A percentile compares a stretch with the other conserved stretches of the same genome.
Evolutionary conservation across 129 eudicot species (phyloP).

Genomic region (Chrysanthemum seticuspe): DNA sequence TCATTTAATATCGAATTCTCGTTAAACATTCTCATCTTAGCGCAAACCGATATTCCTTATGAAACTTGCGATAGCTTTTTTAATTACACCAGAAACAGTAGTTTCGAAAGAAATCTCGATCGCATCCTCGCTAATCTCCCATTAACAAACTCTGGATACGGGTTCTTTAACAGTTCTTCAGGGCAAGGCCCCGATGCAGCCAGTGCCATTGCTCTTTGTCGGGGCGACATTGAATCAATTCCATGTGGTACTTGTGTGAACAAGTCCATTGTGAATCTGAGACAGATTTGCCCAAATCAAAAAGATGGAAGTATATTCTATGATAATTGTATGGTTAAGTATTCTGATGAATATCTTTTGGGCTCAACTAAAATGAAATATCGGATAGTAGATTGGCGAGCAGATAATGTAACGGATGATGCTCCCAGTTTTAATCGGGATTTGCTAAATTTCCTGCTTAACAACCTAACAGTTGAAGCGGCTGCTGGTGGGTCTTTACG

Average conservation of each 20-base stretch:
- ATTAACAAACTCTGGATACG: background rate
- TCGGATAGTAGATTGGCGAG: background rate
- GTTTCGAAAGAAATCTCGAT: background rate
- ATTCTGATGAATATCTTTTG: background rate
- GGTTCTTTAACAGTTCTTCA: background rate
- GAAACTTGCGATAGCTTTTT: background rate
- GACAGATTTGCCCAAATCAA: background rate
- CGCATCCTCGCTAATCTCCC: background rate
- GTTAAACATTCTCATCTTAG: background rate
- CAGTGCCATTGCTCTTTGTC: background rate
- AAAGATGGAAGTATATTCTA: background rate
- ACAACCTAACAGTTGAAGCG: background rate
- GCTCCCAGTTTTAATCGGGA: background rate
- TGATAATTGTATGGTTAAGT: background rate
- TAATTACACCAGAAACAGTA: background rate
- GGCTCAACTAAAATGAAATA: background rate
- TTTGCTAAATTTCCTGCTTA: background rate
- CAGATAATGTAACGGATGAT: background rate
- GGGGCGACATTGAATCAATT: background rate
- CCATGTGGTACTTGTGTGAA: background rate
- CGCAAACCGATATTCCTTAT: background rate
- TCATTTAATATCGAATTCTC: background rate
- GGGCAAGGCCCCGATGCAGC: background rate
- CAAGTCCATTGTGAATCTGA: background rate
- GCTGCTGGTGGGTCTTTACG: background rate